Conservation (phyloP, 805 yeast species). For the Schwanniomyces vanrijiae region DNA sequence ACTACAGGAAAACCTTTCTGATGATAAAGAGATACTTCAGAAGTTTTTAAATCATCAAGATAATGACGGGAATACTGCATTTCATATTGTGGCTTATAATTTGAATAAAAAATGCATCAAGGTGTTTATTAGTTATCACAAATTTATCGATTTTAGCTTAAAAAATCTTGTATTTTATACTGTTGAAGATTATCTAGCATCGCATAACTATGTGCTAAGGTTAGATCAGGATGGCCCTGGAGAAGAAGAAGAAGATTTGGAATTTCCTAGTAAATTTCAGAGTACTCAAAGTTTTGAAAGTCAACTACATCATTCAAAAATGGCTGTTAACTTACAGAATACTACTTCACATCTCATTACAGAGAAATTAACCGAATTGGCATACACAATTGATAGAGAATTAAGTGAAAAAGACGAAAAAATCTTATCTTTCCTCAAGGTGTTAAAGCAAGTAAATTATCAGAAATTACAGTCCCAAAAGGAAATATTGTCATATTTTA, state of each 20-base stretch:
- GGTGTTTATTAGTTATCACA: constrained; percentile 83
- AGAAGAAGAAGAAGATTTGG: constrained; percentile 1
- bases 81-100: constrained; percentile 81
- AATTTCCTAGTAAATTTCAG: constrained; percentile 1
- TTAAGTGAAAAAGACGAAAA: constrained; percentile 36
- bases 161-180: constrained; percentile 45
- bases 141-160: constrained; percentile 49
- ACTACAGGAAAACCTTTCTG: constrained; percentile 21
- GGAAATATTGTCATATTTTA: constrained; percentile 25
- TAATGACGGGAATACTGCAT: constrained; percentile 90
- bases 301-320: constrained; percentile 34
- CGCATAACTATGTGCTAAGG: constrained; percentile 27
- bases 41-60: constrained; percentile 83
- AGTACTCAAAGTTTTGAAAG: constrained; percentile 34
- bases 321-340: constrained; percentile 34
- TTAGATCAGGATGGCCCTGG: constrained; percentile 16
- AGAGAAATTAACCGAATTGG: constrained; percentile 39
- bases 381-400: constrained; percentile 38
- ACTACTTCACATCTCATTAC: constrained; percentile 33
- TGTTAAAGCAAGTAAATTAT: constrained; percentile 19
- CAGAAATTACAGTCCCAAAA: constrained; percentile 30
- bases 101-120: constrained; percentile 77
- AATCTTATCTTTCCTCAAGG: constrained; percentile 25
- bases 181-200: constrained; percentile 43
- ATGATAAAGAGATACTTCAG: constrained; percentile 28